These are phyloP conservation scores for Ogataea philodendri DNA, from an alignment of 805 yeast genomes.

Conservation along the genomic window DNA sequence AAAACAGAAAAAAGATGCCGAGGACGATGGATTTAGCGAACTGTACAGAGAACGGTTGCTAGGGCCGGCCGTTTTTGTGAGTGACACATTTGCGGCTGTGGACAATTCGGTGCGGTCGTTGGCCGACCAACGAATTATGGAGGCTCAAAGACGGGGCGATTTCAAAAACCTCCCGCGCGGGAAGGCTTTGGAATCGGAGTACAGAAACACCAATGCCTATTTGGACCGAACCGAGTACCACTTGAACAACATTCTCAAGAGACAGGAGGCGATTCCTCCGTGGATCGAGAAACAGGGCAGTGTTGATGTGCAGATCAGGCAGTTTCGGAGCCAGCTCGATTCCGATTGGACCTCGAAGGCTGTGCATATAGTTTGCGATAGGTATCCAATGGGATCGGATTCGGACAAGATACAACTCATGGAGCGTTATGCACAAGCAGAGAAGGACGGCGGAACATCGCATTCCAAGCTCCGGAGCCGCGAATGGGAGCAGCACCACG, in stretches of 20 bases:
- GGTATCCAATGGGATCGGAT: constrained; percentile 19
- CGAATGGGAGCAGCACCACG: constrained; percentile 40
- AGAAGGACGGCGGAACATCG: constrained; percentile 10
- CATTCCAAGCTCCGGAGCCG: constrained; percentile 20
- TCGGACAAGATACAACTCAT: constrained; percentile 21
- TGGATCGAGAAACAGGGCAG: constrained; percentile 82
- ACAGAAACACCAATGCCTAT: constrained; percentile 48
- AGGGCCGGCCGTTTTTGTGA: constrained; percentile 52
- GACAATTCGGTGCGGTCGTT: constrained; percentile 57
- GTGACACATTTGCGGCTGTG: constrained; percentile 41
- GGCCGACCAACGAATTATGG: constrained; percentile 76
- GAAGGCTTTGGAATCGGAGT: constrained; percentile 45
- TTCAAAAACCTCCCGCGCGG: constrained; percentile 68
- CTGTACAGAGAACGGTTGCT: constrained; percentile 61
- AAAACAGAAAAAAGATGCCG: constrained; percentile 20
- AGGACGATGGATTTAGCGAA: constrained; percentile 53
- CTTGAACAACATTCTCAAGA: constrained; percentile 68
- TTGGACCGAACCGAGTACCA: constrained; percentile 72
- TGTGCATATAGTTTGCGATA: constrained; percentile 30
- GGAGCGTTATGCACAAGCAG: constrained; percentile 22
- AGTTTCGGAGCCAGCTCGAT: constrained; percentile 47
- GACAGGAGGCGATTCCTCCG: constrained; percentile 81
- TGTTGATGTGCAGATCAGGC: constrained; percentile 45
- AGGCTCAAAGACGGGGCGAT: constrained; percentile 68
- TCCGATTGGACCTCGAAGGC: constrained; percentile 39